Evolutionary conservation across 129 eudicot species (phyloP).

Genomic region (Lactuca saligna): DNA sequence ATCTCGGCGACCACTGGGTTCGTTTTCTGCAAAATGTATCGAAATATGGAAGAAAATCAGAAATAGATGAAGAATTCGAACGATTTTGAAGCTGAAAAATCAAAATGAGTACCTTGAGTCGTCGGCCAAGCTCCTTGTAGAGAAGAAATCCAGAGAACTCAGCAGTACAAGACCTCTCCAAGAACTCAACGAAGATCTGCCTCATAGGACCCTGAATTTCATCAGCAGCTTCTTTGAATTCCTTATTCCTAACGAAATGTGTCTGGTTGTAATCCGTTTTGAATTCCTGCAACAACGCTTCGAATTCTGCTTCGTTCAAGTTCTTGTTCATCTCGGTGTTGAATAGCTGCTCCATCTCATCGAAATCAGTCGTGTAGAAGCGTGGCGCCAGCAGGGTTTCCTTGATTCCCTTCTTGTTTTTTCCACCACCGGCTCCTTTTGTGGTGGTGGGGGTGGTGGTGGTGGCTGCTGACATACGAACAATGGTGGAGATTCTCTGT

Average conservation of each 20-base stretch:
- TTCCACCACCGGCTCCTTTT: constrained; percentile 16
- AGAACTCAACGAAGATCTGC: constrained; percentile 87
- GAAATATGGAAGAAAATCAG: not conserved
- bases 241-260: constrained; percentile 94
- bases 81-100: constrained; percentile 3
- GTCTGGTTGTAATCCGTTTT: constrained; percentile 98
- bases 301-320: constrained; percentile 81
- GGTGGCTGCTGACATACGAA: constrained; percentile 34
- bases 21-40: constrained; percentile 69
- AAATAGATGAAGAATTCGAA: not conserved
- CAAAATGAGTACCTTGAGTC: constrained; percentile 73
- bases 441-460: constrained; percentile 24
- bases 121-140: constrained; percentile 96
- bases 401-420: constrained; percentile 58
- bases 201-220: constrained; percentile 76
- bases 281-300: constrained; percentile 85
- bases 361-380: constrained; percentile 95
- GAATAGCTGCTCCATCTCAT: constrained; percentile 94
- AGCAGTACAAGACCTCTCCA: constrained; percentile 99
- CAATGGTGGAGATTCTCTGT: constrained; percentile 35
- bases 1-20: constrained; percentile 99
- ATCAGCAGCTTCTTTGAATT: constrained; percentile 95
- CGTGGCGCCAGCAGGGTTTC: constrained; percentile 84
- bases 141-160: constrained; percentile 95
- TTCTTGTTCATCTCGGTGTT: constrained; percentile 92